Conservation (phyloP, 2,329 filamentous ascomycete genomes). For the Ophiostoma australiae region DNA sequence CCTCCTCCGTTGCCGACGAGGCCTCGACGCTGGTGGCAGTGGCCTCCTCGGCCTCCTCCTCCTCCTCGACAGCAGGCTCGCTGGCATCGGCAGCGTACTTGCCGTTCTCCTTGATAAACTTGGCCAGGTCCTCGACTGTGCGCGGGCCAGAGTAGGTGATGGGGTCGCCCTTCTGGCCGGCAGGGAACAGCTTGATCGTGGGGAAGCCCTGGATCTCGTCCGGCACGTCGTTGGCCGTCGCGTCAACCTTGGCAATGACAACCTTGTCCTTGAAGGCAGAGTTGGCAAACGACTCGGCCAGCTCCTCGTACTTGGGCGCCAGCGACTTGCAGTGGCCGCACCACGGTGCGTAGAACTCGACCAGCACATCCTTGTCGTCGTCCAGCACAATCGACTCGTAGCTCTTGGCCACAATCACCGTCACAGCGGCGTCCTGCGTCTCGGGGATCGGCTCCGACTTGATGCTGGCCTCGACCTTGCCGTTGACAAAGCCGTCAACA, state of each 20-base stretch:
- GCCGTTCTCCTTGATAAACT: constrained; percentile 93
- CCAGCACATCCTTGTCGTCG: constrained; percentile 90
- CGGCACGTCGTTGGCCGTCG: constrained; percentile 91
- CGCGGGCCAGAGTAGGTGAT: constrained; percentile 84
- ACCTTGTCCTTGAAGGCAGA: constrained; percentile 78
- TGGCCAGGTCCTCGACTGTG: constrained; percentile 83
- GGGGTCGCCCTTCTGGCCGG: constrained; percentile 78
- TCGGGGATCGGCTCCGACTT: constrained; percentile 97
- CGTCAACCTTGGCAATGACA: constrained; percentile 94
- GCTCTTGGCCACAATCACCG: constrained; percentile 84
- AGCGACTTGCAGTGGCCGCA: constrained; percentile 99
- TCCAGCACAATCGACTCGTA: constrained; percentile 90
- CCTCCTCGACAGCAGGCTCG: constrained; percentile 33
- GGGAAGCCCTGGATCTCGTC: constrained; percentile 97
- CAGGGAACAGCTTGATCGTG: constrained; percentile 96
- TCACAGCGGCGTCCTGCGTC: constrained; percentile 83
- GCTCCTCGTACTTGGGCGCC: constrained; percentile 93
- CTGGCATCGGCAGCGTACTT: constrained; percentile 73
- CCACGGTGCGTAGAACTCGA: constrained; percentile 99
- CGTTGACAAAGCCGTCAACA: constrained; percentile 75
- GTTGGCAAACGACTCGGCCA: constrained; percentile 71
- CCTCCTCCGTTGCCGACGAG: constrained; percentile 41
- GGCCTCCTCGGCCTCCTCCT: constrained; percentile 48
- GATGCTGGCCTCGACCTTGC: constrained; percentile 91
- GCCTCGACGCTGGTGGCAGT: constrained; percentile 35